Base-by-base conservation (phyloP, 2,329 filamentous ascomycete genomes). In the Pseudopyricularia cyperi region DNA sequence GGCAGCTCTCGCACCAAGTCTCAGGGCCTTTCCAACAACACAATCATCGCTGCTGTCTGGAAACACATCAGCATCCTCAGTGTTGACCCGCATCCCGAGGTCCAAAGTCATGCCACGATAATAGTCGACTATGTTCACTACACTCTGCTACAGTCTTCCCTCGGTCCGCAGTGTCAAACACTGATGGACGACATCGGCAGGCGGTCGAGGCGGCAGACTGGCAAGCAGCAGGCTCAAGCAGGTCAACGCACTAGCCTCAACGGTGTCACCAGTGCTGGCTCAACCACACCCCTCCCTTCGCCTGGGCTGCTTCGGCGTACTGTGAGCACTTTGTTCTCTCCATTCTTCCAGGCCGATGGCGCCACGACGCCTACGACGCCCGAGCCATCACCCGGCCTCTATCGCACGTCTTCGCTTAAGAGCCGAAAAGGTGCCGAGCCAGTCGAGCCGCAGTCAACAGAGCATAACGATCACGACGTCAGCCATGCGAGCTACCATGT, bases 31-130 rank as follows among this genome's bases (percentile, higher is more conserved):
- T 89, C 90, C 12, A 83, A 87, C 57, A 93, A 95, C 62, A 95
- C 89, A 0, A 87, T 95, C 17, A 96, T 94, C 65, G 85, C 90
- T 30, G 87, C 90, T 1, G 85, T 94, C 56, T 98, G 93, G 93
- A 93, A 95, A 65, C 87, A 96, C 61, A 76, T 94, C 44, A 73
- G 96, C 54, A 87, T 95, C 56, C 76, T 97, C 65, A 91, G 89
- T 46, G 88, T 95, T 17, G 93, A 98, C 63, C 91, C 93, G 39
- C 90, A 96, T 62, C 89, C 91, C 1, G 91, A 97, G 62, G 87
- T 97, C 33, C 87, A 94, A 56, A 79, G 85, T 57, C 87, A 93
- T 64, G 91, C 89, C 9, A 83, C 82, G 6, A 75, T 85, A n/a
- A 82, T 97, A 46, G 80, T 95, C 30, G 93, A 98, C 65, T 87